These are phyloP conservation scores for Wickerhamiella cacticola DNA, from an alignment of 805 yeast species.

Conservation along the genomic window DNA sequence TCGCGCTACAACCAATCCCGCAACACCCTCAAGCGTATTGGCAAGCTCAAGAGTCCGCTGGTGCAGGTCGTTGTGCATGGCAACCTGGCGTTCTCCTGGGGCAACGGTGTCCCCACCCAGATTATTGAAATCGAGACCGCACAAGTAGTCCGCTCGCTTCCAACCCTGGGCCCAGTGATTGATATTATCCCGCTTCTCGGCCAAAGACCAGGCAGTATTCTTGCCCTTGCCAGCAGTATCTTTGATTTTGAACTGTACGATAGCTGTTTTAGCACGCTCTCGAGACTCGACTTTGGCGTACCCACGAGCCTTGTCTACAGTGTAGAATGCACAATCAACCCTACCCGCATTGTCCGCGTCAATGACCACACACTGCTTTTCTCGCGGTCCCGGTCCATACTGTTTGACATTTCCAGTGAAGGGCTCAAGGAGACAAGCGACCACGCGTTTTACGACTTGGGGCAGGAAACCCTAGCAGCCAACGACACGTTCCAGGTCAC, in stretches of 20 bases:
- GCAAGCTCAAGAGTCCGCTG: background rate
- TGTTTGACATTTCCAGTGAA: background rate
- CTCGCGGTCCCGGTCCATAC: background rate
- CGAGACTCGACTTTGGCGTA: background rate
- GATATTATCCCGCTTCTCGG: background rate
- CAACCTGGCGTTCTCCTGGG: slow-evolving; percentile 3
- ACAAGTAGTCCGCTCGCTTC: background rate
- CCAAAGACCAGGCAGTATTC: background rate
- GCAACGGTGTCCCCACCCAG: background rate
- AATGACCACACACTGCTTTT: background rate
- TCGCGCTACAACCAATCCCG: background rate
- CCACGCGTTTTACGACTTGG: background rate
- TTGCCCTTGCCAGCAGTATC: background rate
- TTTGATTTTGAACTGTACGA: slow-evolving; percentile 3
- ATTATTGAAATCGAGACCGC: background rate
- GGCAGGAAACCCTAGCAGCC: slow-evolving; percentile 2
- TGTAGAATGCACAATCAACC: background rate
- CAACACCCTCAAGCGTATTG: background rate
- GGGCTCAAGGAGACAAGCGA: background rate
- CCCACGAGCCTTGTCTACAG: background rate
- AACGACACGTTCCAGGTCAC: background rate
- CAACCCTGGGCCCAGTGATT: slow-evolving; percentile 4
- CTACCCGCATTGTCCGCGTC: background rate
- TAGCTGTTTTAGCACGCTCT: slow-evolving; percentile 5
- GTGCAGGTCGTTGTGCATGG: background rate